A percentile compares a stretch with the other conserved stretches of the same genome.
phyloP scores from a whole-genome alignment of 2,329 filamentous ascomycete genomes.

The Fusarium dlaminii region DNA sequence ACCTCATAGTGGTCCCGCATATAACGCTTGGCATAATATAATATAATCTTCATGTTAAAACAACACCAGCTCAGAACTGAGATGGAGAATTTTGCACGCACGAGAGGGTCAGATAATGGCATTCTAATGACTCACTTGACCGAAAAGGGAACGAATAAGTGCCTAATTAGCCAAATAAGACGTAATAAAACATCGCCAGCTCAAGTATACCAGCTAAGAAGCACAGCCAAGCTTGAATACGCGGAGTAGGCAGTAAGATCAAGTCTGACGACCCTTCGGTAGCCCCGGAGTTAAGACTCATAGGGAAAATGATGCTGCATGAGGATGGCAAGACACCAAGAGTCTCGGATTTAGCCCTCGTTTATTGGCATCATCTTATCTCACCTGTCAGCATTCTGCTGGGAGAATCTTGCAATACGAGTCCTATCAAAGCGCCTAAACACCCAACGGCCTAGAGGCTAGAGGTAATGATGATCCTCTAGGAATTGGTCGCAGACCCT shows the following conservation, averaged over 20 bases:
- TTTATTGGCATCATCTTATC: conserved; percentile 15
- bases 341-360: neutral
- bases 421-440: neutral
- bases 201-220: conserved; percentile 2
- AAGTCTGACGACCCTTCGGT: conserved; percentile 25
- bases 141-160: neutral
- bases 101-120: neutral
- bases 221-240: neutral
- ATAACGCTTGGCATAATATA: conserved; percentile 24
- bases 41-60: neutral
- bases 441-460: neutral
- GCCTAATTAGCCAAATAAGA: conserved; percentile 12
- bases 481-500: conserved; percentile 15
- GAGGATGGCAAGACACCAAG: neutral
- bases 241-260: conserved; percentile 19
- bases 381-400: conserved; percentile 28
- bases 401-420: neutral
- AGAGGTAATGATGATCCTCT: neutral
- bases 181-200: neutral
- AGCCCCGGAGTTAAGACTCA: conserved; percentile 35
- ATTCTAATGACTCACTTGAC: conserved; percentile 10
- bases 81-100: neutral
- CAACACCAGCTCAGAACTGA: neutral
- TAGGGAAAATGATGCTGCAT: neutral
- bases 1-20: conserved; percentile 15